These are phyloP conservation scores for Fraxinus platypoda DNA, from an alignment of 305 asterid species.

Conservation along the genomic window DNA sequence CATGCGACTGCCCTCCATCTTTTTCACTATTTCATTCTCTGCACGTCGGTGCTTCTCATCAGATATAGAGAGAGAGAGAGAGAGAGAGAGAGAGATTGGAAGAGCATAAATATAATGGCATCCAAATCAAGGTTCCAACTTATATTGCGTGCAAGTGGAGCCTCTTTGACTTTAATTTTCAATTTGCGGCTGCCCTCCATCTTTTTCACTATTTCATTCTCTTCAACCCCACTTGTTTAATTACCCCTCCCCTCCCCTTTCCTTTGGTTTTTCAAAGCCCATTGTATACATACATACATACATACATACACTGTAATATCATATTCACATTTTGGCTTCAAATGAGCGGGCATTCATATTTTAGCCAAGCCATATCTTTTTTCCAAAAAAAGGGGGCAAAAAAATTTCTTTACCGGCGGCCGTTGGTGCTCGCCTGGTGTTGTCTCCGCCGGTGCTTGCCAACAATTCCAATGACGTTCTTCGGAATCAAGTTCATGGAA, in stretches of 20 bases:
- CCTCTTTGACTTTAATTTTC: conserved; percentile 40
- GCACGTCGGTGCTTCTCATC: too few relatives aligned
- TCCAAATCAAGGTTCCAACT: conserved; percentile 41
- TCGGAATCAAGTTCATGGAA: neutral
- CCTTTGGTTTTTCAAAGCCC: neutral
- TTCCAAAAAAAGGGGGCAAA: too few relatives aligned
- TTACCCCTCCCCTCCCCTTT: neutral
- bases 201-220: conserved; percentile 15
- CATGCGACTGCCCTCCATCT: neutral
- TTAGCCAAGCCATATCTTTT: too few relatives aligned
- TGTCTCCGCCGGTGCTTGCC: too few relatives aligned
- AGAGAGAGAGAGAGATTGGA: neutral
- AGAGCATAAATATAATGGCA: conserved; percentile 27
- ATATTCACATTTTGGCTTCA: too few relatives aligned
- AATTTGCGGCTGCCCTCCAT: neutral
- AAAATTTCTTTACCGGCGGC: too few relatives aligned
- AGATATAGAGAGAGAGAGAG: too few relatives aligned
- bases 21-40: neutral
- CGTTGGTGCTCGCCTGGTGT: too few relatives aligned
- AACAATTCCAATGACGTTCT: neutral
- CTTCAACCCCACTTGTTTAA: neutral
- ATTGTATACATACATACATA: neutral
- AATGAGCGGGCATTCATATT: too few relatives aligned
- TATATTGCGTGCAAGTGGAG: conserved; percentile 32
- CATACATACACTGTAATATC: neutral